Conservation (phyloP, 2,329 filamentous ascomycete species). For the Sporothrix variecibatus region DNA sequence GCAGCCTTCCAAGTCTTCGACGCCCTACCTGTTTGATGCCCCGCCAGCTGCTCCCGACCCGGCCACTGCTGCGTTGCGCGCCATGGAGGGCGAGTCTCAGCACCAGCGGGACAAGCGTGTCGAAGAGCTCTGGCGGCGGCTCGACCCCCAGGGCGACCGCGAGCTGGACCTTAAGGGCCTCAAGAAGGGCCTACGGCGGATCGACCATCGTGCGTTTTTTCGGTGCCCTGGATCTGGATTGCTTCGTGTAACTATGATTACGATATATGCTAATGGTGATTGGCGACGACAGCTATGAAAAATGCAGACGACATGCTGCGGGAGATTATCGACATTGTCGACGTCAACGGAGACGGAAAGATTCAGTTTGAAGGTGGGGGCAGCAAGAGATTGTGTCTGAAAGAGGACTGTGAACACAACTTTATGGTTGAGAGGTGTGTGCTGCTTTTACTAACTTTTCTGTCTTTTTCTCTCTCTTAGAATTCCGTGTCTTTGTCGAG, state of each 20-base stretch:
- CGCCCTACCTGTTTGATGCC: neutral
- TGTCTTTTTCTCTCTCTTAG: slow-evolving; percentile 46
- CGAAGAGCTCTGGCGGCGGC: slow-evolving; percentile 77
- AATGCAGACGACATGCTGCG: slow-evolving; percentile 85
- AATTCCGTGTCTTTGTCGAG: slow-evolving; percentile 87
- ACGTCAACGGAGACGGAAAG: slow-evolving; percentile 80
- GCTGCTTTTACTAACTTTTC: neutral
- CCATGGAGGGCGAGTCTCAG: slow-evolving; percentile 56
- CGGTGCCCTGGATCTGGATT: neutral
- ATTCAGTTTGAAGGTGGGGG: slow-evolving; percentile 84
- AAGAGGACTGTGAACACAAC: neutral
- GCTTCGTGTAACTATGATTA: too few species aligned
- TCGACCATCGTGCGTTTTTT: slow-evolving; percentile 79
- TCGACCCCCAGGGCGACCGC: slow-evolving; percentile 75
- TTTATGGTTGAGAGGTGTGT: neutral
- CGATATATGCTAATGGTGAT: neutral
- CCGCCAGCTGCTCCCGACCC: neutral
- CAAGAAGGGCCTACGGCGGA: slow-evolving; percentile 79
- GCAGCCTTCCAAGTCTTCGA: neutral
- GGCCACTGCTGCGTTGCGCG: neutral
- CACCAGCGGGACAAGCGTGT: slow-evolving; percentile 79
- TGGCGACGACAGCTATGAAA: slow-evolving; percentile 64
- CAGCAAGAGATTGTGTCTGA: neutral
- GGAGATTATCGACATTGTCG: slow-evolving; percentile 78
- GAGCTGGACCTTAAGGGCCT: slow-evolving; percentile 82